Base-by-base conservation (phyloP, 139 green algal species). In the Penium margaritaceum region DNA sequence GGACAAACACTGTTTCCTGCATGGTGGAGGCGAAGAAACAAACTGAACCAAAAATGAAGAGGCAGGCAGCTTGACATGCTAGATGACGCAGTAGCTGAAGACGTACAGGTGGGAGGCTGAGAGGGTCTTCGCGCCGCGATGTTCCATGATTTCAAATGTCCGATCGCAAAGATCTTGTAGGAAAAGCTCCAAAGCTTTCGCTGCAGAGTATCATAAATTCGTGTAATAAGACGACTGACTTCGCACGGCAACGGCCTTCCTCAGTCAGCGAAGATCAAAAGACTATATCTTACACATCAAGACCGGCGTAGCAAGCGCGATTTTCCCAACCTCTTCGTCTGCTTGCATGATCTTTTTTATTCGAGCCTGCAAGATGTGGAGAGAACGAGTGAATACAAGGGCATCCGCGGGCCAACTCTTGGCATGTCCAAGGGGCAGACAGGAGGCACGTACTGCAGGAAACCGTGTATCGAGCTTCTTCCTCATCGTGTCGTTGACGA, bases 301-400 rank as follows among this genome's bases (percentile, higher is more conserved):
- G 0, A 95, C 79, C 1, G 91, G 91, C 0, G 89, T 91, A 0
- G 90, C 88, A 36, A 91, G 85, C 6, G 90, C 86, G 38, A 97
- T 95, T 73, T 96, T 96, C 41, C 91, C 91, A 32, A 97, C 91
- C 12, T 97, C 91, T 15, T 96, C 90, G 64, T 97, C 91, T 19
- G 84, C 86, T 70, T 96, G 91, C 91, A 97, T 97, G 54, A 97
- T 87, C 35, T 86, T 84, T 76, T 97, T 97, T 43, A 97, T 95
- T 33, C 89, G 81, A 1, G 86, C 79, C 5, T 89, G 84, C n/a
- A n/a, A n/a, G n/a, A n/a, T n/a, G n/a, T n/a, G n/a, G n/a, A n/a
- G n/a, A n/a, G n/a, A n/a, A n/a, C n/a, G n/a, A n/a, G n/a, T n/a
- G n/a, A n/a, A n/a, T n/a, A n/a, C n/a, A n/a, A n/a, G n/a, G n/a